Percentiles rank a stretch among this genome's conserved stretches.
Evolutionary conservation across 768 basidiomycete species (phyloP).

Genomic region (Clavulina sp.): DNA sequence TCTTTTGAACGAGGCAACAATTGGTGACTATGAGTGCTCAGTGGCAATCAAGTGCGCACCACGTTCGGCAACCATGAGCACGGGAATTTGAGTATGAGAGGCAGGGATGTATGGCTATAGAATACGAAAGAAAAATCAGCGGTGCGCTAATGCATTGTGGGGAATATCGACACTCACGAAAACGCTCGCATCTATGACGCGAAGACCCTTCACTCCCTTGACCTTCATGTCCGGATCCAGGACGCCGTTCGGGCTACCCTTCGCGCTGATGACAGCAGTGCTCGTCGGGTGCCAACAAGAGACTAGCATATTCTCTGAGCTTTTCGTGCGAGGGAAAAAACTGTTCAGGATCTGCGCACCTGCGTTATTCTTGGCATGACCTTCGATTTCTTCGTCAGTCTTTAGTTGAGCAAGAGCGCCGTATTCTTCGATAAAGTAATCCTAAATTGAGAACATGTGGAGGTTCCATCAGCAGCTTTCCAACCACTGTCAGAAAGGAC

Average conservation of each 20-base stretch:
- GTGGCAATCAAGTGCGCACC: not conserved
- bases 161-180: conserved; percentile 3
- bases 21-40: not conserved
- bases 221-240: conserved; percentile 28
- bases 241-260: conserved; percentile 16
- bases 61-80: not conserved
- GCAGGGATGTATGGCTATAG: conserved; percentile 8
- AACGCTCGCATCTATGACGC: conserved; percentile 32
- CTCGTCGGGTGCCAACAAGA: too few relatives aligned
- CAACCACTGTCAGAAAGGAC: too few relatives aligned
- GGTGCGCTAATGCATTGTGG: too few relatives aligned
- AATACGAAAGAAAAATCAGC: too few relatives aligned
- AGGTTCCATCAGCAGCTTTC: too few relatives aligned
- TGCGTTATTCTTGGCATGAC: not conserved
- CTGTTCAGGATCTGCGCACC: too few relatives aligned
- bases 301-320: too few relatives aligned
- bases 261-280: not conserved
- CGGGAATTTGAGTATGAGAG: not conserved
- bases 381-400: not conserved
- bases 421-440: not conserved
- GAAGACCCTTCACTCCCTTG: conserved; percentile 25
- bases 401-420: not conserved
- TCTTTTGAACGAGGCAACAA: too few relatives aligned
- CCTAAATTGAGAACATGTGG: not conserved
- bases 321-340: too few relatives aligned